Evolutionary conservation across 208 protist species (phyloP), one percentile per base, ranked within the genome.

Genomic region (Porcisia hertigi): DNA sequence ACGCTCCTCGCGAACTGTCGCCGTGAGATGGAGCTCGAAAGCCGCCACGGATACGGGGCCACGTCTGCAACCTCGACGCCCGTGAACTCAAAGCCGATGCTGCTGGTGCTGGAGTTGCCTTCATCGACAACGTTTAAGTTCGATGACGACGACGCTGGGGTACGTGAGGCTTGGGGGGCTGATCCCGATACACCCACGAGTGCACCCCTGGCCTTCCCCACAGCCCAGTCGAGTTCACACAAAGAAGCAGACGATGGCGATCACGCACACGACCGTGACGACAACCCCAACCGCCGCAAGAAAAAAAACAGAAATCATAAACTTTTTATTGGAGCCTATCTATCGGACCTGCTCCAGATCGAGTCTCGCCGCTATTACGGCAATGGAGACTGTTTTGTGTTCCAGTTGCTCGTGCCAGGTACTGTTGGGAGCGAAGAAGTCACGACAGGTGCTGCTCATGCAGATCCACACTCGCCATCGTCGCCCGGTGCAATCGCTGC

Each of bases 291-390:
- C 47, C 8, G 47, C 47, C 5, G 1, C 8, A 52, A 52, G 11
- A 52, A 12, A 12, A 52, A 5, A 12, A 52, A 52, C 0, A 5
- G 47, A 12, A 52, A 52, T 52, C 5, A 52, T 52, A 52, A 78
- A 49, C 47, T 88, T 47, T 85, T 92, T 41, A 81, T 96, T 64
- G 92, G 92, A 1, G 92, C 86, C 0, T 94, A 77, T 59, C 74
- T 96, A 16, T 93, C 87, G 43, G 76, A 94, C 54, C 49, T 86
- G 36, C 78, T 92, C 12, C 73, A 60, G 2, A 20, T 75, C 6
- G 85, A 89, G 43, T 84, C 77, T 0, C 86, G 79, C 0, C 87
- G 88, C 5, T 96, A 91, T 84, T 96, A 94, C 76, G 92, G 92
- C 54, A 83, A 43, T 14, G 76, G 72, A 60, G 88, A 89, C 7